Percentiles rank a stretch among this genome's conserved stretches.
phyloP scores from a whole-genome alignment of 2,329 filamentous ascomycete genomes.

The Penicillium sp. region DNA sequence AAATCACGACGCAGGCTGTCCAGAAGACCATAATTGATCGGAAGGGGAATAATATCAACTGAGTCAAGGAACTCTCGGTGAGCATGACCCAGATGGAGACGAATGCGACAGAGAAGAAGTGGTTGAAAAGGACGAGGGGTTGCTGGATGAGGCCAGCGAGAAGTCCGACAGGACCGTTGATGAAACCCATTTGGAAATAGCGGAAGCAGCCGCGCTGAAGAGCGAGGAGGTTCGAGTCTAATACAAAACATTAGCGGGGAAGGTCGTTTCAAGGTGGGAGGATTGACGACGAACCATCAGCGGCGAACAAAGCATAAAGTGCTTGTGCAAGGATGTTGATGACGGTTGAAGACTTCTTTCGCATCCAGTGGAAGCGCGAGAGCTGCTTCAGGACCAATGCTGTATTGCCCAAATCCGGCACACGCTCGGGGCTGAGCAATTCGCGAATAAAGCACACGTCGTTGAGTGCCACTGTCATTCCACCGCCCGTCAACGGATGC shows the following conservation, averaged over 20 bases:
- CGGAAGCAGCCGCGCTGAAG: conserved; percentile 88
- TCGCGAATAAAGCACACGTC: conserved; percentile 77
- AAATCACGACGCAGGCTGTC: conserved; percentile 77
- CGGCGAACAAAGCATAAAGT: conserved; percentile 86
- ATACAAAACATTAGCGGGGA: conserved; percentile 5
- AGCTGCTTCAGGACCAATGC: conserved; percentile 66
- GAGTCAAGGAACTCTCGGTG: conserved; percentile 51
- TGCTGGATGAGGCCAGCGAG: conserved; percentile 76
- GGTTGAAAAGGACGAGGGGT: conserved; percentile 76
- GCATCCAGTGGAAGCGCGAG: conserved; percentile 76
- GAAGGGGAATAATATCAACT: conserved; percentile 63
- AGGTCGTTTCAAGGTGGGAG: not conserved
- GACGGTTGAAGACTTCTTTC: conserved; percentile 78
- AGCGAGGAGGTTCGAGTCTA: conserved; percentile 68
- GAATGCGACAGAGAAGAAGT: conserved; percentile 94
- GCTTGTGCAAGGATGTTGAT: conserved; percentile 98
- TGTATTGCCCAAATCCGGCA: conserved; percentile 69
- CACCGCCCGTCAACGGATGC: conserved; percentile 94
- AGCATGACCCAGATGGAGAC: conserved; percentile 74
- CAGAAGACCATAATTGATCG: conserved; percentile 70
- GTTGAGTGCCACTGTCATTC: conserved; percentile 97
- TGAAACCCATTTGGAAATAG: conserved; percentile 77
- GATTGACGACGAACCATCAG: conserved; percentile 54
- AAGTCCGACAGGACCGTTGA: conserved; percentile 76
- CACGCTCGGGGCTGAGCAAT: conserved; percentile 65